Evolutionary conservation across 148 eudicot genomes (phyloP), one percentile per base, ranked within the genome.

Genomic region (Gaultheria prostrata): DNA sequence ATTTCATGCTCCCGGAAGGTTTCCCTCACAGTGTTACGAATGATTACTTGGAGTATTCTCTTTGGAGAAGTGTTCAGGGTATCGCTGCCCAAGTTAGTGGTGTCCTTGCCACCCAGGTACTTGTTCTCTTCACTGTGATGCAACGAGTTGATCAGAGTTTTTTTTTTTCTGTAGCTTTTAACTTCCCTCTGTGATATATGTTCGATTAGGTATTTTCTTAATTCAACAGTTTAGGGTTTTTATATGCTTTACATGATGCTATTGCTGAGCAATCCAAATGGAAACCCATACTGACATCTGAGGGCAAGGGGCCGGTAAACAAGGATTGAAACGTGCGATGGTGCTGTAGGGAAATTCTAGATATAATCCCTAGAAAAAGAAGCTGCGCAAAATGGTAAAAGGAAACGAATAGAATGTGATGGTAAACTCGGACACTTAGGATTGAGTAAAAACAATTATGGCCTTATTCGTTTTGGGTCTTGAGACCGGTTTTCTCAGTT

Each of bases 31-130:
- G 99, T 82, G 99, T 97, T 73, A 97, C 96, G 2, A 92, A 91
- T 76, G 99, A 97, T 84, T 97, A 97, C 84, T 84, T 97, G 87
- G 98, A 97, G 84, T 95, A 97, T 79, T 95, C 98, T 61, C 89
- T 93, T 86, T 97, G 99, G 99, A 92, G 99, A 89, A 94, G 96
- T 54, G 95, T 93, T 61, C 99, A 97, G 86, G 99, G 99, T 33
- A 82, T 97, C 82, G 99, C 99, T 21, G 95, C 98, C 76, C 99
- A 97, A 87, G 88, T 97, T 69, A 97, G 91, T 45, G 94, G 98
- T 28, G 98, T 97, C 76, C 96, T 97, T 85, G 98, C 98, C 75
- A 94, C 98, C 26, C 98, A 94, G 93, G 98, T 95, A 73, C 8
- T 84, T 53, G 1, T 5, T n/a, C 15, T 67, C 28, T 67, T 17